Evolutionary conservation across 352 stramenopile genomes (phyloP), one percentile per base, ranked within the genome.

Genomic region (Globisporangium nagaii): DNA sequence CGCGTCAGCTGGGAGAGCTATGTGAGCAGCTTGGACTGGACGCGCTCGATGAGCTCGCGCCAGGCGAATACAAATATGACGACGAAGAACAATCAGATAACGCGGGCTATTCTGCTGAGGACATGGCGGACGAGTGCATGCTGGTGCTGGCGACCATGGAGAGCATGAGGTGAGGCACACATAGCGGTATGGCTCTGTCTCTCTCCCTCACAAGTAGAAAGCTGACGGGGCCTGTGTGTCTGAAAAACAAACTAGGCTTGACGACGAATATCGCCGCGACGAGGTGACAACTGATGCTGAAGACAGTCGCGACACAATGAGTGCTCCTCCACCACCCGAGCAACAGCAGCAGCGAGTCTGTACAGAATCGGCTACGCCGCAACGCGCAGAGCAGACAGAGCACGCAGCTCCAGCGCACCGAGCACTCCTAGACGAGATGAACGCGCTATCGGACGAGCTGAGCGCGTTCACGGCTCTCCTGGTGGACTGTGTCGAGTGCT

Each of bases 91-190:
- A 37, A 6, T 20, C 10, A 6, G n/a, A 51, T 8, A 22, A 34
- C 10, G 1, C 28, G 1, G 9, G 2, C n/a, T 24, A 13, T 11
- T 60, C 53, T 11, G 31, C 44, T 17, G 28, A 22, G 27, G 11
- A 20, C 4, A 60, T 53, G 32, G 41, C 53, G 10, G 34, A 37
- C 12, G 53, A 52, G 27, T 60, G 62, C n/a, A 41, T 58, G 4
- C 51, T 39, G 15, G 60, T 76, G 11, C 42, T 75, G 3, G 43
- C 40, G 2, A 65, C 49, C 24, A 53, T 80, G 20, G 59, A 68
- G 11, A 37, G 15, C 40, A 15, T 58, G 30, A 39, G 19, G 51
- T 58, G 9, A 25, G n/a, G n/a, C n/a, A n/a, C n/a, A n/a, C n/a
- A n/a, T n/a, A n/a, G n/a, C n/a, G n/a, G n/a, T n/a, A n/a, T n/a